A percentile compares a stretch with the other conserved stretches of the same genome.
These are phyloP conservation scores for Hypoxylon sp. DNA, from an alignment of 2,329 filamentous ascomycete species.

Conservation along the genomic window DNA sequence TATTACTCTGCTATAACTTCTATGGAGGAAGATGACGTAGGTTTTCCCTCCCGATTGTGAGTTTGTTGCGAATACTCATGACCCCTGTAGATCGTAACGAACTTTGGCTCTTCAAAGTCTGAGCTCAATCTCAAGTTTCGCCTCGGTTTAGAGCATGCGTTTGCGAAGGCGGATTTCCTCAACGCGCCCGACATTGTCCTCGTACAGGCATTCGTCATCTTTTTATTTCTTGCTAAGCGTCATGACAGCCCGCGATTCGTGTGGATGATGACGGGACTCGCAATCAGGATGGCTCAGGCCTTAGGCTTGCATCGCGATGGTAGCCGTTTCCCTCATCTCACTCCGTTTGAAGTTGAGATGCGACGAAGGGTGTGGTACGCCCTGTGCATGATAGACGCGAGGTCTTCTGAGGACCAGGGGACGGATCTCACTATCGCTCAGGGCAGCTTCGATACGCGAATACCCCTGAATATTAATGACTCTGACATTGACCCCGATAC, in stretches of 20 bases:
- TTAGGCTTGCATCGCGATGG: conserved; percentile 74
- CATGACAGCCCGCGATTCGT: conserved; percentile 59
- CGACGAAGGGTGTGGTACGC: conserved; percentile 73
- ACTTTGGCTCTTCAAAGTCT: conserved; percentile 59
- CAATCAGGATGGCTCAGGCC: conserved; percentile 71
- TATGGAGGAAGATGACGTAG: conserved; percentile 70
- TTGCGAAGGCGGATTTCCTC: conserved; percentile 65
- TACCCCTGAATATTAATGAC: conserved; percentile 66
- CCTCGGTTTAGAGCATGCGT: conserved; percentile 62
- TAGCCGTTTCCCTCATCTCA: conserved; percentile 64
- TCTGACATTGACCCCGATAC: conserved; percentile 60
- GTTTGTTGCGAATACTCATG: not conserved
- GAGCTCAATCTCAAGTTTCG: conserved; percentile 59
- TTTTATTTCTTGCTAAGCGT: conserved; percentile 66
- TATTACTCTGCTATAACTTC: conserved; percentile 70
- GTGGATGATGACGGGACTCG: conserved; percentile 72
- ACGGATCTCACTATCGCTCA: conserved; percentile 72
- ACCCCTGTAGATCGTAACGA: conserved; percentile 48
- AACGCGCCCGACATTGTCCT: conserved; percentile 65
- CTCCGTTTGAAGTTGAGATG: conserved; percentile 73
- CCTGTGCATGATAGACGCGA: conserved; percentile 70
- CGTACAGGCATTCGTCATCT: conserved; percentile 67
- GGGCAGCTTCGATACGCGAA: conserved; percentile 71
- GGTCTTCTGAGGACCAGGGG: conserved; percentile 74
- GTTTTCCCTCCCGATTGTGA: conserved; percentile 37